phyloP scores from a whole-genome alignment of 495 filamentous ascomycete genomes.

The Penicillium goetzii region DNA sequence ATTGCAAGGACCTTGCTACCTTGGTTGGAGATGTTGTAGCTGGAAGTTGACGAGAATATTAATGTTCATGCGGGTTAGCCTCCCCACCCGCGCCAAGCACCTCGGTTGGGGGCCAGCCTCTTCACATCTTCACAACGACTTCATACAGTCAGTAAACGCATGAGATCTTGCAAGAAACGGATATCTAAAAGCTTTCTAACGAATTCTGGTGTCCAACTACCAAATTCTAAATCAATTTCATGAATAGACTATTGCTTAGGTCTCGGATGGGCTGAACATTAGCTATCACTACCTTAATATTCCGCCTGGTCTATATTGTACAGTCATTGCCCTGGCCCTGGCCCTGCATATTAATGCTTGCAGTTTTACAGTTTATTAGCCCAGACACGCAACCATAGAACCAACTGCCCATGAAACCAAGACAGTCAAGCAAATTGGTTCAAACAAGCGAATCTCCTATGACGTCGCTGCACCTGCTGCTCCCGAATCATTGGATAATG shows the following conservation, averaged over 20 bases:
- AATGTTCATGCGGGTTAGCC: not conserved
- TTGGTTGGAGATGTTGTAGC: too few relatives aligned
- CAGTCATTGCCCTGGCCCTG: too few relatives aligned
- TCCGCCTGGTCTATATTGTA: too few relatives aligned
- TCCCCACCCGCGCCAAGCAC: slow-evolving; percentile 2
- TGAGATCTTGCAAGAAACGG: too few relatives aligned
- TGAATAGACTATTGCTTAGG: too few relatives aligned
- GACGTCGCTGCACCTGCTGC: not conserved
- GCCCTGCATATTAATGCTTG: too few relatives aligned
- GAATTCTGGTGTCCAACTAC: too few relatives aligned
- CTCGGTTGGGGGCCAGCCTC: not conserved
- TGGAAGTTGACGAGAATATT: not conserved
- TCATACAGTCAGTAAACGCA: not conserved
- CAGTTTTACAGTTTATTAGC: too few relatives aligned
- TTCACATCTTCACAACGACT: not conserved
- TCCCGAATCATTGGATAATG: not conserved
- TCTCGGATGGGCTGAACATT: too few relatives aligned
- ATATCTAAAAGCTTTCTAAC: too few relatives aligned
- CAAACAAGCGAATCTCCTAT: not conserved
- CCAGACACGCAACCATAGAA: not conserved
- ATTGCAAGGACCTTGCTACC: not conserved
- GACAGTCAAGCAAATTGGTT: not conserved
- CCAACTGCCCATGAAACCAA: not conserved
- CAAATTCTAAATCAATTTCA: too few relatives aligned
- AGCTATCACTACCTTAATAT: too few relatives aligned